Evolutionary conservation across 139 green algal genomes (phyloP), one percentile per base, ranked within the genome.

Genomic region (Micromonas commoda): DNA sequence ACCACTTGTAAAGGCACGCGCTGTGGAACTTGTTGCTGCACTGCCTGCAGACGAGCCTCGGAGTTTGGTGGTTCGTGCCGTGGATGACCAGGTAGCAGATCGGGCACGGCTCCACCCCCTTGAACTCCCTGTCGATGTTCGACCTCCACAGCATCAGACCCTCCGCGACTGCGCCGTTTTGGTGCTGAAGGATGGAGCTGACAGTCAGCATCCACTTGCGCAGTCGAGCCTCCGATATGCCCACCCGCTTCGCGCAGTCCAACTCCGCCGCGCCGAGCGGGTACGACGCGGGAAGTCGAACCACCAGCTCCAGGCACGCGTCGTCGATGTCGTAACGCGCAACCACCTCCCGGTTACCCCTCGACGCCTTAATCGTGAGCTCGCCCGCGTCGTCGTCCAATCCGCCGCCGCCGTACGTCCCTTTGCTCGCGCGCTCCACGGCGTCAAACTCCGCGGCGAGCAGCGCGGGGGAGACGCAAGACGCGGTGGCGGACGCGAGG

Each of bases 1-100:
- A 98, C 94, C 94, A 98, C 84, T 96, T 96, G 84, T 94, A 97
- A 32, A 99, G 83, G 84, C 95, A 99, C 2, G 83, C 83, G 0
- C 84, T 83, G 83, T 99, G 95, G 85, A 97, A 98, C 54, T 88
- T 85, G 80, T 97, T 89, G 4, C 67, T 68, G 87, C 95, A 99
- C 1, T 93, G 97, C 31, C 85, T 81, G 91, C 94, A 98, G n/a
- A 66, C 51, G 64, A 98, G 85, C 31, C 83, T 83, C 3, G 94
- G 93, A 81, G 97, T 88, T 77, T 93, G 84, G 9, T 85, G 85
- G 77, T 90, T 90, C n/a, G 86, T 86, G n/a, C 89, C 77, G 69
- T 92, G 87, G 23, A 99, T 81, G 28, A 98, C 89, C 29, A 69
- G 83, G 88, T 97, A 98, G 86, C 95, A 99, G 82, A 99, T 98